Base-by-base conservation (phyloP, 1,284 basidiomycete genomes). In the Schizophyllum amplum region DNA sequence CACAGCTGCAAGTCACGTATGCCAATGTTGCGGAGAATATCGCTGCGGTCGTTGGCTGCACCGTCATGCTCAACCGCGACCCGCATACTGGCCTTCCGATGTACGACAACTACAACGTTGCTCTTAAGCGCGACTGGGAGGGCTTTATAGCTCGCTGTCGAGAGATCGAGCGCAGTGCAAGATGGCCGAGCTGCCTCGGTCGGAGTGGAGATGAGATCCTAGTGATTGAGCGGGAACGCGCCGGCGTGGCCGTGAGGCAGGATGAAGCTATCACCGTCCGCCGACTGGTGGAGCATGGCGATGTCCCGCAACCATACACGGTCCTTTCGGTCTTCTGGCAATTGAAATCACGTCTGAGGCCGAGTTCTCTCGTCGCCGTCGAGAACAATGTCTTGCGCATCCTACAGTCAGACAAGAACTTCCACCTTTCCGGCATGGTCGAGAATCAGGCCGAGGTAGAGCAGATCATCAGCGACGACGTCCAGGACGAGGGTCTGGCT, bases 101-200 rank as follows among this genome's bases (percentile, higher is more conserved):
- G 59, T 79, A 93, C 63, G 83, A 84, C 52, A 84, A 84, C 55
- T 94, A 91, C 68, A 88, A 90, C 82, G 87, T 83, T 64, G 84
- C 86, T 0, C 72, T 95, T 61, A 94, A 92, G 69, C 76, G 90
- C 47, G 92, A 97, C 64, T 97, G 94, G 92, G 89, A 96, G 65
- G 91, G 93, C 1, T 92, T 96, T 66, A 84, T 95, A 61, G 88
- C 94, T 13, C 81, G 91, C 48, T 92, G 91, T 64, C 83, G 90
- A 57, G 92, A 94, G 64, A 77, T 93, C 13, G 92, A 96, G 70
- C 84, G 89, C 52, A 84, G 84, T 62, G 90, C 88, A 22, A 80
- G 92, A 51, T 91, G 90, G 87, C 92, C 92, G 0, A 76, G 95
- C 15, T 77, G 79, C 13, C 75, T 92, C 33, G 85, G 83, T 33